Evolutionary conservation across 805 yeast genomes (phyloP).

Genomic region (Kuraishia molischiana): DNA sequence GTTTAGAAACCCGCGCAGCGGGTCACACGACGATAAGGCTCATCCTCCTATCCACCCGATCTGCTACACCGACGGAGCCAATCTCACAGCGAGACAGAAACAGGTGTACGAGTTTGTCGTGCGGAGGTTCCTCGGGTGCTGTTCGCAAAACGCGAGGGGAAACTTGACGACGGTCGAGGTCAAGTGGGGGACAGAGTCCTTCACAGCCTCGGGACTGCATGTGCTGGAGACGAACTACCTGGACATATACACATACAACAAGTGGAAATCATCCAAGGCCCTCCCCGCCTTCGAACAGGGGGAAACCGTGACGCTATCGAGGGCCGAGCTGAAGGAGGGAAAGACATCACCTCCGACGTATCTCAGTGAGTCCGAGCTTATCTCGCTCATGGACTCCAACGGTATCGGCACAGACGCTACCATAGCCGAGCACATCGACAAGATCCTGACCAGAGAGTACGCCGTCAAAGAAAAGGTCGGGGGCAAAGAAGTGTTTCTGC

Average conservation of each 20-base stretch:
- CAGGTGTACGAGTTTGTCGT: constrained; percentile 82
- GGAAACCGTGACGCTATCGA: constrained; percentile 44
- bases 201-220: constrained; percentile 62
- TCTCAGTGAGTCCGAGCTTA: constrained; percentile 87
- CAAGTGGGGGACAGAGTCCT: constrained; percentile 72
- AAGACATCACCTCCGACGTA: constrained; percentile 72
- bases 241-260: constrained; percentile 68
- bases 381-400: constrained; percentile 90
- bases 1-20: constrained; percentile 64
- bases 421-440: constrained; percentile 94
- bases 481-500: constrained; percentile 33
- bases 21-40: constrained; percentile 84
- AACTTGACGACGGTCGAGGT: constrained; percentile 48
- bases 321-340: constrained; percentile 60
- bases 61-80: constrained; percentile 25
- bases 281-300: constrained; percentile 56
- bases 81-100: constrained; percentile 34
- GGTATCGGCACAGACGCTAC: constrained; percentile 99
- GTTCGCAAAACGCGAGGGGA: constrained; percentile 88
- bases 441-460: constrained; percentile 60
- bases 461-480: constrained; percentile 33
- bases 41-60: constrained; percentile 98
- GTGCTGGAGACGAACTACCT: constrained; percentile 70
- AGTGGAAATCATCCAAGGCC: constrained; percentile 62
- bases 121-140: constrained; percentile 82